Evolutionary conservation across 441 rosid species (phyloP).

Genomic region (Croton setiger): DNA sequence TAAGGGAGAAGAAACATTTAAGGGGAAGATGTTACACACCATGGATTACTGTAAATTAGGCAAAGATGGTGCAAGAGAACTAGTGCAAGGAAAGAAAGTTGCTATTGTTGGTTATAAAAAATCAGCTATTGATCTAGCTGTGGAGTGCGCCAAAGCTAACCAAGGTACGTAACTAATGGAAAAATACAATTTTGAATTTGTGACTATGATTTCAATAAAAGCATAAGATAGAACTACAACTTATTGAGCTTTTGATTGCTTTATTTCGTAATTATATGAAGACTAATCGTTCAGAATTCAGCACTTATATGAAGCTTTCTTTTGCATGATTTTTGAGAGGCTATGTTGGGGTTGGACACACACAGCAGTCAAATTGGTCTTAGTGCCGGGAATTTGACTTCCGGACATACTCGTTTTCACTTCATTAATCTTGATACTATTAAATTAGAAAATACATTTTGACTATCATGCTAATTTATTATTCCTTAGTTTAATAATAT

Average conservation of each 20-base stretch:
- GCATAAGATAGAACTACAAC: too few relatives aligned
- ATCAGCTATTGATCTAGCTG: conserved; percentile 57
- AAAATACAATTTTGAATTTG: too few relatives aligned
- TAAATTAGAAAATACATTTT: too few relatives aligned
- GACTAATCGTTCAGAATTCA: too few relatives aligned
- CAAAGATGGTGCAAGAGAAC: conserved; percentile 26
- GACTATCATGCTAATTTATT: too few relatives aligned
- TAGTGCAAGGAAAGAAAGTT: conserved; percentile 50
- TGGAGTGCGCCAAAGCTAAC: conserved; percentile 49
- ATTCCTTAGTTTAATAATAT: too few relatives aligned
- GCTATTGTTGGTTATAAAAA: conserved; percentile 50
- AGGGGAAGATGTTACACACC: conserved; percentile 48
- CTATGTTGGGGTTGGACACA: not conserved
- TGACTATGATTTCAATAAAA: too few relatives aligned
- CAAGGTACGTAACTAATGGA: conserved; percentile 30
- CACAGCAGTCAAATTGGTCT: not conserved
- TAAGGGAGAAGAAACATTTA: conserved; percentile 34
- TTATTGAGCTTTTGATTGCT: too few relatives aligned
- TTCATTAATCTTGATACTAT: too few relatives aligned
- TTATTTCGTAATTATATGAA: too few relatives aligned
- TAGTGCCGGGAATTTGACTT: not conserved
- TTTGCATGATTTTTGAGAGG: not conserved
- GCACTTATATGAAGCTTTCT: too few relatives aligned
- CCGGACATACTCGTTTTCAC: not conserved
- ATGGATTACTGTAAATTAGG: conserved; percentile 46